Percentiles rank a stretch among this genome's conserved stretches.
Evolutionary conservation across 2,329 filamentous ascomycete genomes (phyloP).

Genomic region (Tolypocladium ophioglossoides): DNA sequence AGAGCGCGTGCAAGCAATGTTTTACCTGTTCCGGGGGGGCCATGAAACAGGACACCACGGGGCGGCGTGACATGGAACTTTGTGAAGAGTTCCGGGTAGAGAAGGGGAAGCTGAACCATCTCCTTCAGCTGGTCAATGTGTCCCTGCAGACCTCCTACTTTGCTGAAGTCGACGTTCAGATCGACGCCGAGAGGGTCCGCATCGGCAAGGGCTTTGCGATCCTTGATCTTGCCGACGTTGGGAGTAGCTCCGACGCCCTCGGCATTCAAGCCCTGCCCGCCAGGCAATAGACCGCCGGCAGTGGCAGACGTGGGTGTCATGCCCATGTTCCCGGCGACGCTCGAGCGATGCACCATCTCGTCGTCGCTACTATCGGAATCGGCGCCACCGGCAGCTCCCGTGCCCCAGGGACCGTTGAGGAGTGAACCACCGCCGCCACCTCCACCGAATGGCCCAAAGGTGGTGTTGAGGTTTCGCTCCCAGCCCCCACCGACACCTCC

Average conservation of each 20-base stretch:
- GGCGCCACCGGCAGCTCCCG: constrained; percentile 62
- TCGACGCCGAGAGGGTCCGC: constrained; percentile 92
- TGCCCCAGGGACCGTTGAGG: constrained; percentile 64
- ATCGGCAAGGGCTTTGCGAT: constrained; percentile 83
- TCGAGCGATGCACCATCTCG: constrained; percentile 59
- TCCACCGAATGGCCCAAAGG: constrained; percentile 86
- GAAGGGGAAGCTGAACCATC: constrained; percentile 89
- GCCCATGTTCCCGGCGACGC: constrained; percentile 46
- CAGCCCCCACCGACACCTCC: constrained; percentile 48
- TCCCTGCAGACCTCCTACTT: constrained; percentile 82
- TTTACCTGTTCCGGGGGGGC: constrained; percentile 94
- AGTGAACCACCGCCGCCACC: constrained; percentile 63
- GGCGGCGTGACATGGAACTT: constrained; percentile 90
- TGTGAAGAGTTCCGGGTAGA: constrained; percentile 90
- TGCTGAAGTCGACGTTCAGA: constrained; percentile 83
- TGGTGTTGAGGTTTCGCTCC: constrained; percentile 80
- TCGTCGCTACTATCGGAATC: constrained; percentile 98
- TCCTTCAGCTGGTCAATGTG: constrained; percentile 97
- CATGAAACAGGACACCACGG: constrained; percentile 90
- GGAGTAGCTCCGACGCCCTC: constrained; percentile 46
- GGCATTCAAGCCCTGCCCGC: constrained; percentile 25
- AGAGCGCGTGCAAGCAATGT: constrained; percentile 90
- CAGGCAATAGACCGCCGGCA: constrained; percentile 33
- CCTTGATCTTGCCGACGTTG: constrained; percentile 88
- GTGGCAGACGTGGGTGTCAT: constrained; percentile 46